Conservation (phyloP, 2,329 filamentous ascomycete species). For the Zymoseptoria passerinii region DNA sequence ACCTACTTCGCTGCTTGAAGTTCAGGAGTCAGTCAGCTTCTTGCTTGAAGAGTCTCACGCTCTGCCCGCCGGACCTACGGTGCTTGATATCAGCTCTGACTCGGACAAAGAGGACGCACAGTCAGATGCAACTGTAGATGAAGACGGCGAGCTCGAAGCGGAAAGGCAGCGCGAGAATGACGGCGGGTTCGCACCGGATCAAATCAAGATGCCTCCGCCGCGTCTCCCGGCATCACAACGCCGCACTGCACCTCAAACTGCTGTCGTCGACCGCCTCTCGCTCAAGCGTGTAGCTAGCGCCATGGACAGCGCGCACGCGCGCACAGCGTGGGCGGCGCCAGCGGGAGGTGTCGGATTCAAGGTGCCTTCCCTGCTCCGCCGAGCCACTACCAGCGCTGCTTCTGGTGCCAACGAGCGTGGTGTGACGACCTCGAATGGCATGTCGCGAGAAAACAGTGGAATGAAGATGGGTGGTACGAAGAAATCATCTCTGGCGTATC, state of each 20-base stretch:
- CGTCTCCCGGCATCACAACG: slow-evolving; percentile 35
- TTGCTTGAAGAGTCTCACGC: slow-evolving; percentile 59
- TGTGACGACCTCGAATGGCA: slow-evolving; percentile 29
- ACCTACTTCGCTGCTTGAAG: slow-evolving; percentile 67
- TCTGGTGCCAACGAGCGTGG: slow-evolving; percentile 27
- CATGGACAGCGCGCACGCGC: slow-evolving; percentile 12
- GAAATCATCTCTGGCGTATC: slow-evolving; percentile 53
- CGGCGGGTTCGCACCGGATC: slow-evolving; percentile 26
- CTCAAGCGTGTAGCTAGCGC: slow-evolving; percentile 43
- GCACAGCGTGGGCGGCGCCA: slow-evolving; percentile 33
- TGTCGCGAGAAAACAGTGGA: slow-evolving; percentile 26
- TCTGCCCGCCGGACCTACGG: slow-evolving; percentile 26
- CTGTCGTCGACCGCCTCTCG: slow-evolving; percentile 64
- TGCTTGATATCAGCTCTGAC: slow-evolving; percentile 47
- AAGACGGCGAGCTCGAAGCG: slow-evolving; percentile 39
- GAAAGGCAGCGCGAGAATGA: slow-evolving; percentile 24
- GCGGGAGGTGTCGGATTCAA: slow-evolving; percentile 47
- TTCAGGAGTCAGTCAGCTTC: slow-evolving; percentile 74
- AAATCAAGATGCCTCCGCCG: slow-evolving; percentile 24
- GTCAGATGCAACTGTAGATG: slow-evolving; percentile 44
- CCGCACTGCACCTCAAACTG: slow-evolving; percentile 29
- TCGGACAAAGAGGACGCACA: slow-evolving; percentile 36
- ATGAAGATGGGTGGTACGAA: slow-evolving; percentile 46
- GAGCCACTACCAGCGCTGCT: slow-evolving; percentile 54
- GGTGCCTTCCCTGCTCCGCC: slow-evolving; percentile 61